These are phyloP conservation scores for Staphylotrichum longicolle DNA, from an alignment of 495 filamentous ascomycete species.

Conservation along the genomic window DNA sequence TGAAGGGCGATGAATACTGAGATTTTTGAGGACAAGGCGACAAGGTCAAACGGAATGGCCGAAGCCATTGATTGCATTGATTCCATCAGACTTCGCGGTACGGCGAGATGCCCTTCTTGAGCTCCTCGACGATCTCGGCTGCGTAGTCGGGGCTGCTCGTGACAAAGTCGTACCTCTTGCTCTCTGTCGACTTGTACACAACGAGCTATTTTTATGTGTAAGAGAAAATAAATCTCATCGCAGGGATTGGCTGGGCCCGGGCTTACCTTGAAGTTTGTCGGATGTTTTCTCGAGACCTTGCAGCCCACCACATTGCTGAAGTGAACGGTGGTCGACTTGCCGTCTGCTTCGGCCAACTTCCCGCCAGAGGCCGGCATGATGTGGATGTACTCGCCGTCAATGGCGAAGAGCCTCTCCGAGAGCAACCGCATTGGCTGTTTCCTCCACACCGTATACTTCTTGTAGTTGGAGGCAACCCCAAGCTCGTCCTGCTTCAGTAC, in stretches of 20 bases:
- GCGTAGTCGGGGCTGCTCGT: slow-evolving; percentile 75
- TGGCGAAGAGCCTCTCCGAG: slow-evolving; percentile 75
- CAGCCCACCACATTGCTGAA: slow-evolving; percentile 91
- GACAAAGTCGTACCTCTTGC: slow-evolving; percentile 96
- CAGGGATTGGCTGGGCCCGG: background rate
- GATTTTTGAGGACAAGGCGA: background rate
- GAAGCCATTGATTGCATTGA: too few species aligned
- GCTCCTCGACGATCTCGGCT: slow-evolving; percentile 84
- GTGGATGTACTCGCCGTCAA: slow-evolving; percentile 95
- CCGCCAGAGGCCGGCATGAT: slow-evolving; percentile 71
- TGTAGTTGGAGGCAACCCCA: slow-evolving; percentile 60
- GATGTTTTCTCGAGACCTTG: slow-evolving; percentile 86
- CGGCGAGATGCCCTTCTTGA: slow-evolving; percentile 67
- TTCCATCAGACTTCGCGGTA: slow-evolving; percentile 41
- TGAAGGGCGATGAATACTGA: background rate
- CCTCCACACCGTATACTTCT: slow-evolving; percentile 86
- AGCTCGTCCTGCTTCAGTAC: slow-evolving; percentile 66
- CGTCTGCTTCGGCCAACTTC: slow-evolving; percentile 58
- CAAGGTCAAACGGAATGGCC: background rate
- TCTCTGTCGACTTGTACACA: slow-evolving; percentile 77
- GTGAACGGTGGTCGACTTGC: slow-evolving; percentile 85
- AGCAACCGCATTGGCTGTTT: slow-evolving; percentile 95
- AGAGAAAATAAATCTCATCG: too few species aligned
- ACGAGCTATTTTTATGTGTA: slow-evolving; percentile 51
- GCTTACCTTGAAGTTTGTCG: slow-evolving; percentile 80